Conservation (phyloP, 2,329 filamentous ascomycete species). For the Nemania diffusa region DNA sequence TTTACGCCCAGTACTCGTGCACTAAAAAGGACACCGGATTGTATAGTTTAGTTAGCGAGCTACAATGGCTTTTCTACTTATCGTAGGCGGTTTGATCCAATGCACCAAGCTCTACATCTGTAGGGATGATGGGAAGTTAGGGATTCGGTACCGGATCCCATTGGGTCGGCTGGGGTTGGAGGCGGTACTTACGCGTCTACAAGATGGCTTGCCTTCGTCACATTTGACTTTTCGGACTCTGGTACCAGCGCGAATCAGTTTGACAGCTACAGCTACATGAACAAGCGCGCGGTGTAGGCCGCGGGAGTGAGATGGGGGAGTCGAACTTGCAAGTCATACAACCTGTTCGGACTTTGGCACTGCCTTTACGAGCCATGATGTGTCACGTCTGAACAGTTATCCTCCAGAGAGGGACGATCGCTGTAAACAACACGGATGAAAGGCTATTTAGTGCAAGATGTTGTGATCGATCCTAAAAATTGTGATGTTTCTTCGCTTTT, state of each 20-base stretch:
- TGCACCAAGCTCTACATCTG: no score
- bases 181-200: constrained; percentile 38
- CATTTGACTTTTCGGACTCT: constrained; percentile 47
- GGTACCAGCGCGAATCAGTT: background rate
- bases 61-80: background rate
- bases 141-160: background rate
- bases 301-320: constrained; percentile 1
- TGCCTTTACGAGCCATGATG: constrained; percentile 45
- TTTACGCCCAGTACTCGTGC: constrained; percentile 45
- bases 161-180: background rate
- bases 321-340: constrained; percentile 44
- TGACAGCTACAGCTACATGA: constrained; percentile 25
- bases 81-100: background rate
- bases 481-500: background rate
- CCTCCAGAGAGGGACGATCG: constrained; percentile 14
- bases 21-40: constrained; percentile 27
- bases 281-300: background rate
- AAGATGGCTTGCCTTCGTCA: constrained; percentile 45
- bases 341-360: constrained; percentile 43
- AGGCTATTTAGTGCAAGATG: background rate
- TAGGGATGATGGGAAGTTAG: no score
- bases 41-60: constrained; percentile 8
- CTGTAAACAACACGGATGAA: background rate
- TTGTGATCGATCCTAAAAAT: background rate
- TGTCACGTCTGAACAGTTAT: background rate